Conservation (phyloP, 2,329 filamentous ascomycete species). For the Trematosphaeria pertusa region DNA sequence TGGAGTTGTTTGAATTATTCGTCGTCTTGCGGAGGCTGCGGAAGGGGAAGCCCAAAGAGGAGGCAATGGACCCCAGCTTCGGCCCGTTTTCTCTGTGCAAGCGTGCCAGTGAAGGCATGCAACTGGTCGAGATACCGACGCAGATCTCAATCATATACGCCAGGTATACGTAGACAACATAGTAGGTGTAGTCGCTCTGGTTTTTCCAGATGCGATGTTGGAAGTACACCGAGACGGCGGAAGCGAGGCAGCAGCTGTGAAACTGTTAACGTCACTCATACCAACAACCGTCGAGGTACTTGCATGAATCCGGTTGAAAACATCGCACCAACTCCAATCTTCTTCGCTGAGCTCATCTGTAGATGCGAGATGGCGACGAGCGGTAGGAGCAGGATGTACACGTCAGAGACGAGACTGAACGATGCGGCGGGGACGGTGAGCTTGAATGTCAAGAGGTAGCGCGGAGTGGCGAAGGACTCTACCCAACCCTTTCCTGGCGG, state of each 20-base stretch:
- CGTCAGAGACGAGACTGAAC: constrained; percentile 1
- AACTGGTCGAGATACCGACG: constrained; percentile 11
- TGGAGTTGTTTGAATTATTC: constrained; percentile 1
- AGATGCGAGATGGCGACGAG: constrained; percentile 3
- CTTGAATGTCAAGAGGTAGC: constrained; percentile 3
- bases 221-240: constrained; percentile 5
- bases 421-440: constrained; percentile 1
- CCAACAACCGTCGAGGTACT: background rate
- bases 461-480: constrained; percentile 2
- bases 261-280: background rate
- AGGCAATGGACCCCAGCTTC: background rate
- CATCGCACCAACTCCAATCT: constrained; percentile 4
- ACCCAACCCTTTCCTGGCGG: constrained; percentile 3
- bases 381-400: constrained; percentile 7
- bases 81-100: background rate
- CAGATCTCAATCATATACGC: constrained; percentile 12
- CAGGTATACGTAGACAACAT: constrained; percentile 5
- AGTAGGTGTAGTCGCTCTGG: constrained; percentile 12
- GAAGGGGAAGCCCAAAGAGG: background rate
- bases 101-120: constrained; percentile 11
- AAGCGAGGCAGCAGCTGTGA: background rate
- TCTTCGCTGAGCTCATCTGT: constrained; percentile 2
- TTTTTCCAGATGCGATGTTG: constrained; percentile 5
- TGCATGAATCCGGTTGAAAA: constrained; percentile 7
- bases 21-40: background rate